These are phyloP conservation scores for Schoenoplectus triqueter DNA, from an alignment of 202 grass and related monocot species.

Conservation along the genomic window DNA sequence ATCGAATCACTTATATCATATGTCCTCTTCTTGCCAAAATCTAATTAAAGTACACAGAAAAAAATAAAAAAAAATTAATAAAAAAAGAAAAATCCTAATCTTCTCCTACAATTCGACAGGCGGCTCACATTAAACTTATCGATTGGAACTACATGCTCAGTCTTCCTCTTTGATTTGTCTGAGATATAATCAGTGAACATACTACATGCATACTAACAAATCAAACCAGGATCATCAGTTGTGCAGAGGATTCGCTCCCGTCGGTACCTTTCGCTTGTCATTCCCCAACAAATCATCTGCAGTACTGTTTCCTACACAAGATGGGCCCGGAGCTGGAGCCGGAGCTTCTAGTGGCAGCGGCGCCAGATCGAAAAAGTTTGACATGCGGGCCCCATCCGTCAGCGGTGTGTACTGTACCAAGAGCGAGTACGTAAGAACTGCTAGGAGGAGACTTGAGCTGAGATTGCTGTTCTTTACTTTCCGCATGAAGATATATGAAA, in stretches of 20 bases:
- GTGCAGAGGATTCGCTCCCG: conserved; percentile 70
- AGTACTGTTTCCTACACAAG: neutral
- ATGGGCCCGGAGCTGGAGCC: conserved; percentile 41
- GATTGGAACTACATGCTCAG: neutral
- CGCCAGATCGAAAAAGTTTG: conserved; percentile 40
- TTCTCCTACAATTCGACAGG: conserved; percentile 15
- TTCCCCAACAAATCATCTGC: conserved; percentile 22
- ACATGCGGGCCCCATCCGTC: conserved; percentile 56
- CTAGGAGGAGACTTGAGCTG: conserved; percentile 47
- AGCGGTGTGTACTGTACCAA: conserved; percentile 48
- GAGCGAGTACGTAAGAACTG: conserved; percentile 47
- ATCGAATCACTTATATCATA: neutral
- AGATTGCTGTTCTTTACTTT: conserved; percentile 22
- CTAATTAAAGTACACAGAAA: conserved; percentile 29
- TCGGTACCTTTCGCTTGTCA: conserved; percentile 51
- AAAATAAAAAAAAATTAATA: neutral
- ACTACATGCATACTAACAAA: conserved; percentile 17
- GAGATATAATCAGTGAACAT: conserved; percentile 5
- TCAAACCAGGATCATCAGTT: conserved; percentile 47
- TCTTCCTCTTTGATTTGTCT: neutral
- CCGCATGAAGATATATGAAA: neutral
- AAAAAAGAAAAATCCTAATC: conserved; percentile 6
- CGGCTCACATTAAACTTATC: neutral
- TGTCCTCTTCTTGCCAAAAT: neutral
- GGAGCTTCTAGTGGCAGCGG: conserved; percentile 26